Evolutionary conservation across 805 yeast genomes (phyloP).

Genomic region (Ogataea neopini): DNA sequence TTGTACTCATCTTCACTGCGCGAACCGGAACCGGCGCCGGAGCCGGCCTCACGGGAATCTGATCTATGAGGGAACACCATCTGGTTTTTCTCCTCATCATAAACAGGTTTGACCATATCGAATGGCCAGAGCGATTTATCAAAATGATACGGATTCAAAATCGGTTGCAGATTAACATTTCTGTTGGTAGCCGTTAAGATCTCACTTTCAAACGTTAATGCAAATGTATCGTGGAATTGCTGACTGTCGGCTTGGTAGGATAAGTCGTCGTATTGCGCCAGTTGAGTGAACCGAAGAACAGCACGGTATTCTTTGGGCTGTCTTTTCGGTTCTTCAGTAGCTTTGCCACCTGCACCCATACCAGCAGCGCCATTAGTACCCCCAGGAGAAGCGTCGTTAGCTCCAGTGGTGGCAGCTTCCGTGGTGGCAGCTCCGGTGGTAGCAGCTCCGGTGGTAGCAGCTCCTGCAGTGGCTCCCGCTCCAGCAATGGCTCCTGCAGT

Average conservation of each 20-base stretch:
- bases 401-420: too few species aligned
- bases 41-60: conserved; percentile 33
- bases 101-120: conserved; percentile 45
- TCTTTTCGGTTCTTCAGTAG: conserved; percentile 26
- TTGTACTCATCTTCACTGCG: background rate
- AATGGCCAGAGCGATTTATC: conserved; percentile 49
- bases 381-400: too few species aligned
- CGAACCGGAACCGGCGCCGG: background rate
- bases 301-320: conserved; percentile 78
- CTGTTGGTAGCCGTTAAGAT: conserved; percentile 76
- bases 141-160: conserved; percentile 63
- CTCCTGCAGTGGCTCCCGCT: too few species aligned
- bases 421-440: too few species aligned
- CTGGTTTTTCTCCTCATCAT: conserved; percentile 32
- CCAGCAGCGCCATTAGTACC: conserved; percentile 17
- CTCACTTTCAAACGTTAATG: conserved; percentile 86
- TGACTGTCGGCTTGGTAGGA: conserved; percentile 78
- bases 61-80: conserved; percentile 41
- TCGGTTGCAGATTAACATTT: conserved; percentile 71
- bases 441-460: too few species aligned
- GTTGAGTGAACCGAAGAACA: conserved; percentile 74
- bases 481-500: background rate
- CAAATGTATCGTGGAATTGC: conserved; percentile 76
- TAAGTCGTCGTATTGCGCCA: conserved; percentile 82
- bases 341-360: conserved; percentile 17